Evolutionary conservation across 345 rosid species (phyloP).

Genomic region (Pistacia integerrima): DNA sequence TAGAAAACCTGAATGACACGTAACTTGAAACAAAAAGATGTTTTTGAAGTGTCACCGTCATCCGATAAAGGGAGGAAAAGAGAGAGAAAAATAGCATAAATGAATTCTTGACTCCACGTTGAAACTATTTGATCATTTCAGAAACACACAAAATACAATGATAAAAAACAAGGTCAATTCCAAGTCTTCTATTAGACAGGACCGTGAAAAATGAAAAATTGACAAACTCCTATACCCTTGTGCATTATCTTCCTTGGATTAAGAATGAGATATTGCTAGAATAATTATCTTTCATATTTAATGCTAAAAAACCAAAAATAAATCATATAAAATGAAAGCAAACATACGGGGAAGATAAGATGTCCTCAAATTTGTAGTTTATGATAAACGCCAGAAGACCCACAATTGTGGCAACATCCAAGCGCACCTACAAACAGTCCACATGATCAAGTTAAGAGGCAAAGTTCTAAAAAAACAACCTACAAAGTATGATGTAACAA

Average conservation of each 20-base stretch:
- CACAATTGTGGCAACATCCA: conserved; percentile 79
- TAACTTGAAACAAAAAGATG: background rate
- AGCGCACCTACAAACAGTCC: conserved; percentile 67
- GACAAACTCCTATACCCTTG: background rate
- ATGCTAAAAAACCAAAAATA: background rate
- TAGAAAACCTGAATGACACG: background rate
- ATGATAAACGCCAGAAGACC: conserved; percentile 89
- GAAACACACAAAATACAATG: background rate
- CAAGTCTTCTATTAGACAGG: no score
- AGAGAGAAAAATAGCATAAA: background rate
- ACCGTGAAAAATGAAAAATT: background rate
- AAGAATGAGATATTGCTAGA: background rate
- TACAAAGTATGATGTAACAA: background rate
- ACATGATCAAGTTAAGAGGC: background rate
- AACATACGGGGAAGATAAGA: conserved; percentile 81
- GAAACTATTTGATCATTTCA: background rate
- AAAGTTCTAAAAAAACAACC: background rate
- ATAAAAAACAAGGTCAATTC: background rate
- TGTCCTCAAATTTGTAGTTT: conserved; percentile 91
- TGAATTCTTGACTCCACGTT: background rate
- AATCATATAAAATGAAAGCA: conserved; percentile 6
- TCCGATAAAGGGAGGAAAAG: background rate
- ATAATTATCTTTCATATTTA: background rate
- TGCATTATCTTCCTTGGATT: background rate
- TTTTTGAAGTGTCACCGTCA: background rate